Evolutionary conservation across 257 asterid species (phyloP), one percentile per base, ranked within the genome.

Genomic region (Penstemon newberryi): DNA sequence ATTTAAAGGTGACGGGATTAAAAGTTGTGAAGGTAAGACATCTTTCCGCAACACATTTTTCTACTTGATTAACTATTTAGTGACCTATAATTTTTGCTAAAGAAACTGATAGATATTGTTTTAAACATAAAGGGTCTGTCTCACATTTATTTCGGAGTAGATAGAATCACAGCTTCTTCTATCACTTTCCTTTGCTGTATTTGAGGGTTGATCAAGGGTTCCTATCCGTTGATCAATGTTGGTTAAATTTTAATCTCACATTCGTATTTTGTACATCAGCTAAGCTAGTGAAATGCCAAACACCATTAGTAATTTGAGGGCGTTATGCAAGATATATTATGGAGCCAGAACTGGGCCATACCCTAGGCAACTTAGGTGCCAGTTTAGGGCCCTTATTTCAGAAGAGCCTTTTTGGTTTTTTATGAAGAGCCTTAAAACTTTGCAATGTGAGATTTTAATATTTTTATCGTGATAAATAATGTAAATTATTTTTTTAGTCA

Each of bases 1-100:
- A 56, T 85, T 89, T 78, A 83, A 72, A 74, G 94, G 96, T 0
- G 96, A 87, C 7, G 98, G 98, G 36, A 81, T 81, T 69, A 84
- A 78, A 53, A 86, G 82, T 77, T 92, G 97, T 77, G 87, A 81
- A 77, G 98, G 98, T 92, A 71, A 73, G 40, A 43, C 36, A 56
- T 6, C 51, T 54, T 63, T 59, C 11, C 39, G 62, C n/a, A 7
- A 6, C 38, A 39, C 73, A 33, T 10, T 56, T 47, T 53, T 60
- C 37, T 56, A 53, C 58, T 53, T 53, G 7, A n/a, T 9, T 4
- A 49, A 49, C 18, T 49, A 49, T 49, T 11, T 49, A 15, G n/a
- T 49, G 55, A 9, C 15, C 15, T 18, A 25, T 5, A 18, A 53
- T 53, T 53, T 53, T 6, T 53, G 37, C 25, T 53, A 25, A 25